Conservation (phyloP, 495 filamentous ascomycete genomes). For the Tuber microsphaerosporum region DNA sequence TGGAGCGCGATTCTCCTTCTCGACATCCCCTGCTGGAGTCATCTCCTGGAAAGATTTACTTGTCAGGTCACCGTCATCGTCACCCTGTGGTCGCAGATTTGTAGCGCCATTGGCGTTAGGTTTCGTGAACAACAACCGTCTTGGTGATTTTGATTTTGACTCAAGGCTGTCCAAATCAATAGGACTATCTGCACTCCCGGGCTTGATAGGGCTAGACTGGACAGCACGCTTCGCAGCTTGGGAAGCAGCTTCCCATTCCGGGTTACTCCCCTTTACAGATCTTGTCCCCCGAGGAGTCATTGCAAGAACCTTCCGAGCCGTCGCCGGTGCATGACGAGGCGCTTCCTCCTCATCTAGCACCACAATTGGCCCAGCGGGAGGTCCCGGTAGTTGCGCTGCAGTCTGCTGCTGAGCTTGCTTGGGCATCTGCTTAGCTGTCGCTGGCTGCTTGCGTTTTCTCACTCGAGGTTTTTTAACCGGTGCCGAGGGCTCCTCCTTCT, state of each 20-base stretch:
- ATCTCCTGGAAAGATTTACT: conserved; percentile 2
- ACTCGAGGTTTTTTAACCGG: conserved; percentile 46
- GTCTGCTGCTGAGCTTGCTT: background rate
- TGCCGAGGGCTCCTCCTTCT: conserved; percentile 46
- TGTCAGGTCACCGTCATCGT: conserved; percentile 41
- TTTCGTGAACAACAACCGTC: conserved; percentile 63
- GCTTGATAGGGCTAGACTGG: conserved; percentile 63
- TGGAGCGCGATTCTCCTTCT: conserved; percentile 50
- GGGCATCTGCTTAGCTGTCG: conserved; percentile 26
- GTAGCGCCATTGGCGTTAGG: conserved; percentile 19
- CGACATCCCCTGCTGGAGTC: conserved; percentile 18
- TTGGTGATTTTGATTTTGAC: conserved; percentile 52
- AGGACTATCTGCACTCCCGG: conserved; percentile 59
- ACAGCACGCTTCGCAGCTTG: conserved; percentile 58
- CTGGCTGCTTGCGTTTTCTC: conserved; percentile 45
- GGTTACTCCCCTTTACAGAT: conserved; percentile 39
- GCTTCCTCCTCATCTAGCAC: conserved; percentile 37
- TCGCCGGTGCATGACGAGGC: conserved; percentile 25
- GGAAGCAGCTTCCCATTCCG: conserved; percentile 51
- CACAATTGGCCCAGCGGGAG: conserved; percentile 36
- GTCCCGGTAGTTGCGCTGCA: conserved; percentile 23
- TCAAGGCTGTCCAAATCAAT: conserved; percentile 57
- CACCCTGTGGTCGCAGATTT: conserved; percentile 32
- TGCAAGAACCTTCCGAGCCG: conserved; percentile 26
- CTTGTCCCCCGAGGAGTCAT: conserved; percentile 42